These are phyloP conservation scores for Prinsepia uniflora DNA, from an alignment of 306 rosid species.

Conservation along the genomic window DNA sequence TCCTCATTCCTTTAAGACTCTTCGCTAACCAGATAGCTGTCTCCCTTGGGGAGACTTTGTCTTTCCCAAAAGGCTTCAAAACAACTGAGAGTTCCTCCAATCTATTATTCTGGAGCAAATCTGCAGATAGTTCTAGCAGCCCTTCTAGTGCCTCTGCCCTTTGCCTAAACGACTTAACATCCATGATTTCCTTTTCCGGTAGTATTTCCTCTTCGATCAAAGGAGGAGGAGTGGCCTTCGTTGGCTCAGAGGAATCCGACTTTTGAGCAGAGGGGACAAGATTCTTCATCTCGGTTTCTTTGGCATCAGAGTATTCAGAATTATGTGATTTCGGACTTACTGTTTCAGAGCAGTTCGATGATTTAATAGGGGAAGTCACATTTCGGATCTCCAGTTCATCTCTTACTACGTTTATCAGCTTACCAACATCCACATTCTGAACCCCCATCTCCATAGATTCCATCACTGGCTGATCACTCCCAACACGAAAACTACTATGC, in stretches of 20 bases:
- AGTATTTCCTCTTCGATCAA: slow-evolving; percentile 58
- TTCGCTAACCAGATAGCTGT: slow-evolving; percentile 97
- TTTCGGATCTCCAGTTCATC: slow-evolving; percentile 69
- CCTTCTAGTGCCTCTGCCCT: slow-evolving; percentile 98
- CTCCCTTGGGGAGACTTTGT: slow-evolving; percentile 95
- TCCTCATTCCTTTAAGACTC: slow-evolving; percentile 97
- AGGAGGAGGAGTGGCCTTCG: slow-evolving; percentile 36
- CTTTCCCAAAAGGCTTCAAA: slow-evolving; percentile 91
- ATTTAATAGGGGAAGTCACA: slow-evolving; percentile 35
- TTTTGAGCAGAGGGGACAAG: slow-evolving; percentile 35
- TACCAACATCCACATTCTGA: slow-evolving; percentile 81
- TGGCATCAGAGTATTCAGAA: slow-evolving; percentile 41
- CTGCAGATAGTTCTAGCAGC: slow-evolving; percentile 91
- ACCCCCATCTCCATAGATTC: slow-evolving; percentile 87
- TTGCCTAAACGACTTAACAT: slow-evolving; percentile 86
- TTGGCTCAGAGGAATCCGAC: slow-evolving; percentile 45
- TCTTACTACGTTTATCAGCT: slow-evolving; percentile 60
- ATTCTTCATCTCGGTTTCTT: slow-evolving; percentile 46
- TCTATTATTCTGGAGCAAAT: slow-evolving; percentile 76
- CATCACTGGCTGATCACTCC: slow-evolving; percentile 69
- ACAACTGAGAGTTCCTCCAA: slow-evolving; percentile 91
- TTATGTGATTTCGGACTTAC: slow-evolving; percentile 41
- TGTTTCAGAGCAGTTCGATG: slow-evolving; percentile 54
- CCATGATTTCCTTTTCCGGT: slow-evolving; percentile 60
- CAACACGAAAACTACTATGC: slow-evolving; percentile 95